Percentiles rank a stretch among this genome's conserved stretches.
phyloP scores from a whole-genome alignment of 345 rosid genomes.

The Dipteronia sinensis region DNA sequence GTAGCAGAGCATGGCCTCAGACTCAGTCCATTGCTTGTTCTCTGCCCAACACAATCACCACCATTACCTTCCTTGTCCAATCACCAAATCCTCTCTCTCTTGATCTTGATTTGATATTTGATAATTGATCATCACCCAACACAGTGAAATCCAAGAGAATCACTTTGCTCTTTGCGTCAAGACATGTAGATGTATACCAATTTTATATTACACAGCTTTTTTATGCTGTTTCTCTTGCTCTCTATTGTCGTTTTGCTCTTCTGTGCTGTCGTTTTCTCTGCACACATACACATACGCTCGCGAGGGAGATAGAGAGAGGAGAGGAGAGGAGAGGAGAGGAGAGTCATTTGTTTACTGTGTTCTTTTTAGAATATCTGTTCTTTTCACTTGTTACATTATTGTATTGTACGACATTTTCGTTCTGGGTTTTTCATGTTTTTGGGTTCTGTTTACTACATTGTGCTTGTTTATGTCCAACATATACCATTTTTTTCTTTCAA shows the following conservation, averaged over 20 bases:
- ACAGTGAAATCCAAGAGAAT: slow-evolving; percentile 17
- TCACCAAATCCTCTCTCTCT: neutral
- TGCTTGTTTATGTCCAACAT: slow-evolving; percentile 10
- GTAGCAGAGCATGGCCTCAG: slow-evolving; percentile 1
- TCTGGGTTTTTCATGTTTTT: neutral
- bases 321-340: neutral
- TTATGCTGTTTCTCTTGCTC: slow-evolving; percentile 10
- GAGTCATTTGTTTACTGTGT: too few species aligned
- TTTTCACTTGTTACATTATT: slow-evolving; percentile 10
- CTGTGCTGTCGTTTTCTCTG: slow-evolving; percentile 14
- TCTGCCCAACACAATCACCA: slow-evolving; percentile 26
- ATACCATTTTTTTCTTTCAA: neutral
- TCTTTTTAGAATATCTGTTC: too few species aligned
- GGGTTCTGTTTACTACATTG: slow-evolving; percentile 21
- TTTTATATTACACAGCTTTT: neutral
- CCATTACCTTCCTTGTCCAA: neutral
- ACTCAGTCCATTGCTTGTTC: slow-evolving; percentile 28
- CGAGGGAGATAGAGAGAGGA: neutral
- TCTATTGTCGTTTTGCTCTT: slow-evolving; percentile 24
- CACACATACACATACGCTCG: neutral
- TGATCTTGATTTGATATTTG: neutral
- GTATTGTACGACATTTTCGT: slow-evolving; percentile 12
- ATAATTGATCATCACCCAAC: too few species aligned
- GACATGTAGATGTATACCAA: slow-evolving; percentile 27
- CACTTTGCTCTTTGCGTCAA: slow-evolving; percentile 29